Evolutionary conservation across 495 filamentous ascomycete species (phyloP).

Genomic region (Elaphomyces granulatus): DNA sequence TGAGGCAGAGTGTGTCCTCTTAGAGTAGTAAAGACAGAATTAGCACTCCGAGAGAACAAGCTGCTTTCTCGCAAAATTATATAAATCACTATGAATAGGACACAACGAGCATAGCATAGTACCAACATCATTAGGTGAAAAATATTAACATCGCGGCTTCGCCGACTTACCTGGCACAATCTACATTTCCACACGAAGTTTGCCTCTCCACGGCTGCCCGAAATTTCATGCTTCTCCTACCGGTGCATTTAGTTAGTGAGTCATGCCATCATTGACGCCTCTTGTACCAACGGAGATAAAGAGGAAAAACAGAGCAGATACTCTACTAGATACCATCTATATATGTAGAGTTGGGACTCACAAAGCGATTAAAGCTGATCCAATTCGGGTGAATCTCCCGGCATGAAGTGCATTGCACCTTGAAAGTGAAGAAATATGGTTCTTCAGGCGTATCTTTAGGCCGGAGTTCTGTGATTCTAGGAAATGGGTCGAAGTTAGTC

Average conservation of each 20-base stretch:
- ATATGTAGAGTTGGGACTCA: constrained; percentile 29
- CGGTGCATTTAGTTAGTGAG: neutral
- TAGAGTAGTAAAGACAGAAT: constrained; percentile 1
- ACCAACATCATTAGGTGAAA: too few species aligned
- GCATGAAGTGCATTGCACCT: constrained; percentile 91
- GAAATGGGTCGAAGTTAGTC: too few species aligned
- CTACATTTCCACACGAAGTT: constrained; percentile 98
- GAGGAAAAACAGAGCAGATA: too few species aligned
- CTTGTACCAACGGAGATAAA: too few species aligned
- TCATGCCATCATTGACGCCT: constrained; percentile 1
- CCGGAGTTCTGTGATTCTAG: constrained; percentile 74
- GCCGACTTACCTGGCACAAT: constrained; percentile 62
- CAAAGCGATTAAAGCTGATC: constrained; percentile 77
- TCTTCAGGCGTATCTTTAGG: constrained; percentile 66
- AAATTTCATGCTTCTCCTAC: constrained; percentile 75
- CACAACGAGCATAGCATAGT: too few species aligned
- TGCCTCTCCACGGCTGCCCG: constrained; percentile 82
- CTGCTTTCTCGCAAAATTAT: neutral
- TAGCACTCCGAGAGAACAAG: neutral
- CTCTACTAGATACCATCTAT: neutral
- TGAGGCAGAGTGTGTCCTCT: constrained; percentile 53
- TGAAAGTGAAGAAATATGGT: constrained; percentile 92
- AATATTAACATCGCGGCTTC: too few species aligned
- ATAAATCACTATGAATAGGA: neutral
- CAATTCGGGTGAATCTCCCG: constrained; percentile 80